Evolutionary conservation across 1,284 basidiomycete species (phyloP), one percentile per base, ranked within the genome.

Genomic region (Uromyces viciae-fabae): DNA sequence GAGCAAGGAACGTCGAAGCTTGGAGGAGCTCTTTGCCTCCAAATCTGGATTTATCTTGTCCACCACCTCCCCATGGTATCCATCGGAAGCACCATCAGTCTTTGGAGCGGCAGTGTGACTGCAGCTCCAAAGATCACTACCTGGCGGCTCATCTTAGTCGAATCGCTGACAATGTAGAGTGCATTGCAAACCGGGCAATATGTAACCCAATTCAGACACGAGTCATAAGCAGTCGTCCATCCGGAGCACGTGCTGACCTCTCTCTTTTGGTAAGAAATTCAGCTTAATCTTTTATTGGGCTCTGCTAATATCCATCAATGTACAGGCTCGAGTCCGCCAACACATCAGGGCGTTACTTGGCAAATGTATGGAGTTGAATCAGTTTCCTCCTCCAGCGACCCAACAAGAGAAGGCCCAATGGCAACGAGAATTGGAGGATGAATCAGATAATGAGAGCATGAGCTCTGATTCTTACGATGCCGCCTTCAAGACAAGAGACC

Each of bases 301-400:
- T 66, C 5, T 22, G 43, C 8, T 36, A 31, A 42, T 14, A 7
- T 28, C 25, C n/a, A 43, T 49, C 19, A n/a, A 68, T 46, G 43
- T 36, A 19, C 54, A 75, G 72, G 52, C 72, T 46, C 38, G 72
- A 75, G 72, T 75, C 14, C 38, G 72, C 36, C 1, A 3, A 19
- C 72, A 75, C 25, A 5, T 56, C 38, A 56, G 17, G 28, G 60
- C 72, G 9, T 36, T 75, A 38, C 60, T 75, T 43, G 72, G 72
- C 9, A 75, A 60, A 38, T 38, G 17, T 28, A 56, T 75, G 52
- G 72, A 58, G 5, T 36, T 46, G 33, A 75, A 75, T 14, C 19
- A 31, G 17, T 75, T 75, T n/a, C 72, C 72, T 25, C 72, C 72
- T 25, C 72, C 72, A 36, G 72, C 49, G 2, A 75, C 72, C 17